These are phyloP conservation scores for Perkinsus chesapeaki DNA, from an alignment of 169 alveolate species.

Conservation along the genomic window DNA sequence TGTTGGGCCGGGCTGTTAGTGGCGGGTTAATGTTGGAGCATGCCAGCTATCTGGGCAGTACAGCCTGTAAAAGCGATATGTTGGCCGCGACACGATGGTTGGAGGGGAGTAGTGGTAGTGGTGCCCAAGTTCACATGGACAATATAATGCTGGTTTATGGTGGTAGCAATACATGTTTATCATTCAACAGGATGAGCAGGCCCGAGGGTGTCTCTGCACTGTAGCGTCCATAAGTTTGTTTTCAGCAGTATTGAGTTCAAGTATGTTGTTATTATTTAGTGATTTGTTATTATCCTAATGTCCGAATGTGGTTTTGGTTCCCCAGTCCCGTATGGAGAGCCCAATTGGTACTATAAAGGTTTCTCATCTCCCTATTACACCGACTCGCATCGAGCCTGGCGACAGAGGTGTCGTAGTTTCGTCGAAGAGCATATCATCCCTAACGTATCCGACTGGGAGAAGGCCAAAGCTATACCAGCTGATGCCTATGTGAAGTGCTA, in stretches of 20 bases:
- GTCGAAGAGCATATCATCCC: conserved; percentile 32
- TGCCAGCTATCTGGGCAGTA: background rate
- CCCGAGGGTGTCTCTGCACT: background rate
- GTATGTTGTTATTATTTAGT: background rate
- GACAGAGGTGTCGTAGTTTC: conserved; percentile 17
- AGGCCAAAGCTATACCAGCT: background rate
- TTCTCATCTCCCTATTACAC: background rate
- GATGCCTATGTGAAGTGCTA: background rate
- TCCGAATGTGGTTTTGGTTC: background rate
- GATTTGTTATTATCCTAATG: background rate
- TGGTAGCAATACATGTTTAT: background rate
- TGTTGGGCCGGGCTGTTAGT: background rate
- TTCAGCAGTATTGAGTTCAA: background rate
- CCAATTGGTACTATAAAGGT: background rate
- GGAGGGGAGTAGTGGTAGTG: background rate
- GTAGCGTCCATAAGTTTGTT: background rate
- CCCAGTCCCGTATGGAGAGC: background rate
- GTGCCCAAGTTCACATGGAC: background rate
- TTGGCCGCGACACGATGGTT: background rate
- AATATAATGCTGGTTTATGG: background rate
- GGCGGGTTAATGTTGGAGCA: background rate
- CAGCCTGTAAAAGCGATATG: background rate
- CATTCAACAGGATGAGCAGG: background rate
- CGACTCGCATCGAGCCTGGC: background rate
- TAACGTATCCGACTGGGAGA: conserved; percentile 30